These are phyloP conservation scores for Cyberlindnera americana DNA, from an alignment of 805 yeast genomes.

Conservation along the genomic window DNA sequence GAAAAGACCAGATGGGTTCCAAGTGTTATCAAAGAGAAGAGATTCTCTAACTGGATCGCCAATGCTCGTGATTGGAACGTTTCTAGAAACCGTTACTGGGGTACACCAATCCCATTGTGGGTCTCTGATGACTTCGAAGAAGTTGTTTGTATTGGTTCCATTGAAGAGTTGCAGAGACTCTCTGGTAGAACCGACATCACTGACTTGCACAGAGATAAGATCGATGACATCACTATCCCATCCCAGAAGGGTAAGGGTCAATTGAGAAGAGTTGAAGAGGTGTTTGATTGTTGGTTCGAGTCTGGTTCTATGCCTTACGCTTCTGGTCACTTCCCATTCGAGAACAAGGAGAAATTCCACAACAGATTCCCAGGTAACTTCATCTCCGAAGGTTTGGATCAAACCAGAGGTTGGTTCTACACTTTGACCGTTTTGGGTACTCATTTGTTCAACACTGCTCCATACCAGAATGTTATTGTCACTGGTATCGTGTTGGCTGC, in stretches of 20 bases:
- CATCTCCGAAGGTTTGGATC: conserved; percentile 98
- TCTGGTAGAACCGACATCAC: conserved; percentile 79
- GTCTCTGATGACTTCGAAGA: conserved; percentile 91
- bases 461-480: conserved; percentile 93
- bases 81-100: conserved; percentile 99
- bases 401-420: conserved; percentile 99
- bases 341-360: conserved; percentile 65
- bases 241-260: conserved; percentile 85
- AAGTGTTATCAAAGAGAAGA: conserved; percentile 79
- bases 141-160: conserved; percentile 88
- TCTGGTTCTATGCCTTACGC: conserved; percentile 99
- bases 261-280: conserved; percentile 91
- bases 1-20: conserved; percentile 96
- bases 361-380: conserved; percentile 93
- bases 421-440: conserved; percentile 94
- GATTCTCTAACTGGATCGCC: conserved; percentile 97
- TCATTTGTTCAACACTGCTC: conserved; percentile 87
- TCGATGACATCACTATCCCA: conserved; percentile 91
- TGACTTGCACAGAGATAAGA: conserved; percentile 90
- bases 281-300: conserved; percentile 99
- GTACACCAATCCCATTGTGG: conserved; percentile 99
- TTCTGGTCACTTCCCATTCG: conserved; percentile 95
- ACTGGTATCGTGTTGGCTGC: conserved; percentile 95
- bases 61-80: conserved; percentile 99
- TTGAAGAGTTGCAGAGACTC: conserved; percentile 78